Evolutionary conservation across 345 rosid genomes (phyloP), one percentile per base, ranked within the genome.

Genomic region (Carallia brachiata): DNA sequence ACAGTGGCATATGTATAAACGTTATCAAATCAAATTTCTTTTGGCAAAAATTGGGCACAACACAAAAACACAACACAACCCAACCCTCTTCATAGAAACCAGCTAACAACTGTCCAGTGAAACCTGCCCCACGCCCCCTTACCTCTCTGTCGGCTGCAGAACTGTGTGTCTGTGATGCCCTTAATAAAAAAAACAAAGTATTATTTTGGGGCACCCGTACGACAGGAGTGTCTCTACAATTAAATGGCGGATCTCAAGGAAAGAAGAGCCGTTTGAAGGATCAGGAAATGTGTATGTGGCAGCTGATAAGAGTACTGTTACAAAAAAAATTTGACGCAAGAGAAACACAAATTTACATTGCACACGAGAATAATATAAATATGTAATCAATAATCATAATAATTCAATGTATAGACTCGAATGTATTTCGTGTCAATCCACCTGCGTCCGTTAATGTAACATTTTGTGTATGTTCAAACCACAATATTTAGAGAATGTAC

Each of bases 221-320:
- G 82, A 78, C 84, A 82, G 69, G 66, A 74, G 59, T 80, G 84
- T 83, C 86, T 72, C 80, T 71, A 80, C 75, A 68, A 65, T 44
- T 72, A 70, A 77, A 73, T 75, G 80, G 63, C 75, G 84, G 86
- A 84, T 83, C 86, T 81, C 83, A 72, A 74, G 48, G 78, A 68
- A 39, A 67, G 63, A 70, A 68, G 63, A 75, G 68, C 68, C 44
- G 7, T 39, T 71, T 82, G 75, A 79, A 74, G 71, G 78, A 69
- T 76, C 75, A 76, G 62, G 70, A 67, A 71, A 74, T 63, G 61
- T 63, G 40, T 52, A 18, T 60, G 34, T 1, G 2, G 44, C 8
- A 39, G 23, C 23, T 23, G 23, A 23, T 23, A 39, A 10, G 44
- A 39, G 44, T 8, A 7, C 10, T 39, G 44, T 39, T 7, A 8